Evolutionary conservation across 768 basidiomycete species (phyloP), one percentile per base, ranked within the genome.

Genomic region (Pisolithus sp.): DNA sequence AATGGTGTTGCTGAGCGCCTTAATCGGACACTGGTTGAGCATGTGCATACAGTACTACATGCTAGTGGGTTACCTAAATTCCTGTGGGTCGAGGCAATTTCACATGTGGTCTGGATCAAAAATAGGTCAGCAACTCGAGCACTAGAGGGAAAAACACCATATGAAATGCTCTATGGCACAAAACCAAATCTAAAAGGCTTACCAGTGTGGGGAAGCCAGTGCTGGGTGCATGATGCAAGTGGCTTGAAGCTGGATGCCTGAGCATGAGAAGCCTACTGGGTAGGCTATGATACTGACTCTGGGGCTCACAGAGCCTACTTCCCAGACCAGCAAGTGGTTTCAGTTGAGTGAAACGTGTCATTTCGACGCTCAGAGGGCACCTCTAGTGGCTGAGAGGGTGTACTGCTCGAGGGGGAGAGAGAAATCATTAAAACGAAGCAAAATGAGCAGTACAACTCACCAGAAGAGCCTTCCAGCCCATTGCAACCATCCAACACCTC

Each of bases 1-100:
- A 70, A 69, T 41, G 57, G 65, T 9, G 48, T 66, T 12, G 64
- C 66, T 2, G 66, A 69, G 48, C 41, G 59, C 0, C 59, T 63
- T 7, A 68, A 68, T 36, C 57, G 64, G 4, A 67, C 62, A 0
- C 51, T 62, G 1, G 47, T 61, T 10, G 57, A 67, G 12, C 46
- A 52, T 34, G 60, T 57, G 0, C 57, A 61, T 2, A 57, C 66
- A 0, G 60, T 64, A 52, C 55, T 66, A 4, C 52, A 59, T 30
- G 61, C 53, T 15, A 49, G 55, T 17, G 42, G 54, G 0, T 39
- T 68, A 2, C 57, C 59, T 0, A 49, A 58, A 7, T 43, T 49
- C 0, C 59, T 68, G 24, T 69, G n/a, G n/a, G n/a, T n/a, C 0
- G 46, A 59, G 13, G 58, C 53, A 1, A 26, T 26, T 39, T 54